Conservation (phyloP, 306 rosid species). For the Arachis hypogaea region DNA sequence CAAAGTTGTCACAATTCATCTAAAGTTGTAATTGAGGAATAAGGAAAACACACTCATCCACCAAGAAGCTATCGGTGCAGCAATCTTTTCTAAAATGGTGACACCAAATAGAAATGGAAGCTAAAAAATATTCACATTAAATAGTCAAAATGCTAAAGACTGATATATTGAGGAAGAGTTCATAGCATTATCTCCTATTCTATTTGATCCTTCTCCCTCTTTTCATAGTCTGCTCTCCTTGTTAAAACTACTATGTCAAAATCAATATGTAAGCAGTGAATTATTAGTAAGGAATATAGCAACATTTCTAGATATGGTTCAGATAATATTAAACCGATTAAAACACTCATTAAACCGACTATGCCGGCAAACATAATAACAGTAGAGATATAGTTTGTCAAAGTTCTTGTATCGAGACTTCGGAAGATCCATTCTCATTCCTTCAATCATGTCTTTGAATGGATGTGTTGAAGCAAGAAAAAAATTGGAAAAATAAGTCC, state of each 20-base stretch:
- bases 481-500: no score
- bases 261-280: no score
- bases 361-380: no score
- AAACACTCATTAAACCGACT: no score
- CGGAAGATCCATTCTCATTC: no score
- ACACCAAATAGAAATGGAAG: conserved; percentile 89
- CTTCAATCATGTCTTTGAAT: no score
- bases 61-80: conserved; percentile 87
- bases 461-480: no score
- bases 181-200: background rate
- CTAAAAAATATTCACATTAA: conserved; percentile 50
- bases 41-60: conserved; percentile 99
- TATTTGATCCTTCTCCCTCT: background rate
- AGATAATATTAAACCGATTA: background rate
- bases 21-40: conserved; percentile 41
- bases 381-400: no score
- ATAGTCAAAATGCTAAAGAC: conserved; percentile 24
- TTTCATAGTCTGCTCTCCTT: background rate
- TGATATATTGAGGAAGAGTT: background rate
- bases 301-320: background rate
- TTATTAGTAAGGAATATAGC: no score
- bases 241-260: no score
- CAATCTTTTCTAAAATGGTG: conserved; percentile 82
- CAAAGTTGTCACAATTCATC: background rate
- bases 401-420: no score